Evolutionary conservation across 495 filamentous ascomycete species (phyloP).

Genomic region (Daldinia loculata): DNA sequence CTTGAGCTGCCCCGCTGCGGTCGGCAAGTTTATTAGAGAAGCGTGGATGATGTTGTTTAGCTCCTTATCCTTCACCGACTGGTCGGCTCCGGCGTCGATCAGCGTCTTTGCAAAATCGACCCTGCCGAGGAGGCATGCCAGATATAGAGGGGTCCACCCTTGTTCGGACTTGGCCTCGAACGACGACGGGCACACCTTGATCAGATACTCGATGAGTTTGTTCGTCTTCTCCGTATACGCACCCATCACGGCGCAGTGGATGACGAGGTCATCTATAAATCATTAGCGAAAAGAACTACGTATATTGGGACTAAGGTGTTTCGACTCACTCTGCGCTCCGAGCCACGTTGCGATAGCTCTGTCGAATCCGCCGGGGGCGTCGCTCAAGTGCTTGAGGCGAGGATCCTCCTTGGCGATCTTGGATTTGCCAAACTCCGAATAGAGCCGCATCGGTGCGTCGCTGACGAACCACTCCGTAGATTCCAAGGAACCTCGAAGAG

Average conservation of each 20-base stretch:
- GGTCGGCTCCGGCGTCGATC: slow-evolving; percentile 71
- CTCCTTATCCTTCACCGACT: slow-evolving; percentile 59
- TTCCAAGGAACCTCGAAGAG: slow-evolving; percentile 63
- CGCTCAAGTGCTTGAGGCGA: slow-evolving; percentile 62
- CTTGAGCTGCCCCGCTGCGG: slow-evolving; percentile 11
- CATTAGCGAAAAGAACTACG: slow-evolving; percentile 39
- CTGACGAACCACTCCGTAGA: slow-evolving; percentile 75
- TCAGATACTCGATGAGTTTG: slow-evolving; percentile 68
- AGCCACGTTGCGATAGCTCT: slow-evolving; percentile 69
- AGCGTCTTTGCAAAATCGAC: slow-evolving; percentile 64
- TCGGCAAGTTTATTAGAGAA: slow-evolving; percentile 47
- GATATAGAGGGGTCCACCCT: slow-evolving; percentile 68
- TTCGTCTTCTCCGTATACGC: slow-evolving; percentile 48
- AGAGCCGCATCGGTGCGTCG: slow-evolving; percentile 67
- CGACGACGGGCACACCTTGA: slow-evolving; percentile 64
- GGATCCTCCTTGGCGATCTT: slow-evolving; percentile 62
- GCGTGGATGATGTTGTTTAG: slow-evolving; percentile 70
- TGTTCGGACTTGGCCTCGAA: slow-evolving; percentile 64
- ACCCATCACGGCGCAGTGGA: slow-evolving; percentile 71
- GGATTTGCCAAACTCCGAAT: slow-evolving; percentile 67
- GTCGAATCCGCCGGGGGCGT: slow-evolving; percentile 65
- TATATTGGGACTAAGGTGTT: slow-evolving; percentile 40
- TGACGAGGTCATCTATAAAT: slow-evolving; percentile 63
- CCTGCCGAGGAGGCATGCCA: slow-evolving; percentile 63
- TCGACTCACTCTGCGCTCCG: slow-evolving; percentile 55